Evolutionary conservation across 2,329 filamentous ascomycete species (phyloP), one percentile per base, ranked within the genome.

Genomic region (Massarina eburnea): DNA sequence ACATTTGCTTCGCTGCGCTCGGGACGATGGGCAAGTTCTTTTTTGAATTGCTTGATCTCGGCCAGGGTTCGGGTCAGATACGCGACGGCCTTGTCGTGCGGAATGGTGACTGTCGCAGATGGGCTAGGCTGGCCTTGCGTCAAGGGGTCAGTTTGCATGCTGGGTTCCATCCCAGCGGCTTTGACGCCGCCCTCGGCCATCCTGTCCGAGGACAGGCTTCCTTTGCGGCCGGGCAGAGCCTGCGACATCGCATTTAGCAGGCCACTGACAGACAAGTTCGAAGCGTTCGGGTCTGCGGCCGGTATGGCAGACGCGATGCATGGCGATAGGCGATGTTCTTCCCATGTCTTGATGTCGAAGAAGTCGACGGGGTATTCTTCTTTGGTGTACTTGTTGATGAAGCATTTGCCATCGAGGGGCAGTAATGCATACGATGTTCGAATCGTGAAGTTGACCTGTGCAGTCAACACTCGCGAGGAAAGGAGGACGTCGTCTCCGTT

Each of bases 401-500:
- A 97, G 70, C 91, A 95, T 61, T 83, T 84, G 0, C 91, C 91
- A 57, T 94, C 86, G 46, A 96, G 86, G 0, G 92, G 92, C 1
- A 97, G 78, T 8, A 96, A 83, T 9, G 85, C 83, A 61, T 89
- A 96, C 33, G 85, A 91, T 0, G 91, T 95, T 7, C 92, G 82
- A 39, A 97, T 84, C 0, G 88, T 91, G 61, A 97, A 96, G 71
- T 95, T 95, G 57, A 96, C 91, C 63, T 94, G 89, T 0, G 92
- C 91, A 1, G 91, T 96, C 14, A 97, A 78, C 0, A 96, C 86
- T 54, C 89, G 89, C 50, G 91, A 91, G 60, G 91, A 95, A 48
- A 96, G 78, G 1, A 96, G 78, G 0, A 96, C 91, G 15, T 91
- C 88, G 63, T 97, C 91, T n/a, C 91, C 91, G 58, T 95, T 92